Conservation (phyloP, 176 grass and related monocot genomes). For the Otatea glauca region DNA sequence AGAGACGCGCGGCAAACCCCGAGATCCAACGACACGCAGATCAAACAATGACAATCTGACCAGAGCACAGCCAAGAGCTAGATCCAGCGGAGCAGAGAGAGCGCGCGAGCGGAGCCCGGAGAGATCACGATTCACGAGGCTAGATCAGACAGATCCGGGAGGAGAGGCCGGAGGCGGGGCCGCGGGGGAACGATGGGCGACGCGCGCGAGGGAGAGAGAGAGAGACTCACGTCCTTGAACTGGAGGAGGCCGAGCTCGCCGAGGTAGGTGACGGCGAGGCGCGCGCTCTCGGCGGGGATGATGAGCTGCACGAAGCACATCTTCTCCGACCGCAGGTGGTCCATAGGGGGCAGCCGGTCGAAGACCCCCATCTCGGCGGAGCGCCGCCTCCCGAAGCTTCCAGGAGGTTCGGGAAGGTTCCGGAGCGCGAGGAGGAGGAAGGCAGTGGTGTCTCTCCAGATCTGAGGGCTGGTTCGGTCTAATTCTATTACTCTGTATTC, state of each 20-base stretch:
- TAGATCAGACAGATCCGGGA: conserved; percentile 20
- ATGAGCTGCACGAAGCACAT: conserved; percentile 99
- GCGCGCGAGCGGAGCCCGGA: background rate
- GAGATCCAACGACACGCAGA: conserved; percentile 30
- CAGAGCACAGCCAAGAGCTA: conserved; percentile 6
- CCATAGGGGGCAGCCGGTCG: conserved; percentile 83
- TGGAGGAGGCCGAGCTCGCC: conserved; percentile 96
- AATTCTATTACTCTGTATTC: conserved; percentile 31
- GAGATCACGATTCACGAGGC: conserved; percentile 36
- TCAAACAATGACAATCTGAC: background rate
- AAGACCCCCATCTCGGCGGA: conserved; percentile 70
- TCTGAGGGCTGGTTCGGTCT: conserved; percentile 50
- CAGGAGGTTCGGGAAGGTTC: conserved; percentile 40
- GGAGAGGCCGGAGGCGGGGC: background rate
- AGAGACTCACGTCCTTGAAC: conserved; percentile 94
- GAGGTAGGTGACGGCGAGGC: conserved; percentile 88
- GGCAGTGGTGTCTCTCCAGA: conserved; percentile 47
- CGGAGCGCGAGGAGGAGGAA: background rate
- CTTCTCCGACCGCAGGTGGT: conserved; percentile 94
- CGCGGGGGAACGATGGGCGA: conserved; percentile 11
- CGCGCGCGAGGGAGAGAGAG: background rate
- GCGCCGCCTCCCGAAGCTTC: conserved; percentile 48
- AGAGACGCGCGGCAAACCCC: conserved; percentile 23
- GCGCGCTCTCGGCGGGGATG: conserved; percentile 87
- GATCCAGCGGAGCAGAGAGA: conserved; percentile 41